phyloP scores from a whole-genome alignment of 305 asterid species.

The Nicotiana rustica region DNA sequence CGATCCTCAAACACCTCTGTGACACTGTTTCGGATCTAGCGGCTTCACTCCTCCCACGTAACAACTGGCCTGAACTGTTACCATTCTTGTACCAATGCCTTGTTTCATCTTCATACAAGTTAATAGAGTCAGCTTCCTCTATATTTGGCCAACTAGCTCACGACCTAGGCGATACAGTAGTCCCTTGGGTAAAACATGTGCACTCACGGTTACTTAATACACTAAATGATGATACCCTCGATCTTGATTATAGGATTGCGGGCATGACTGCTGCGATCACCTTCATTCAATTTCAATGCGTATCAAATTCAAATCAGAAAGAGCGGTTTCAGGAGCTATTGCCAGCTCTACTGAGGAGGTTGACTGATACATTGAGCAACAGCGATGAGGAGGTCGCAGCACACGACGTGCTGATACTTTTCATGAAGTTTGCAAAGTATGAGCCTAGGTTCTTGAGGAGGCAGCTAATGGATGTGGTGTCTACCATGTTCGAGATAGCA shows the following conservation, averaged over 20 bases:
- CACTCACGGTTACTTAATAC: conserved; percentile 28
- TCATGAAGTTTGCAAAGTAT: conserved; percentile 35
- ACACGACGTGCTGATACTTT: conserved; percentile 31
- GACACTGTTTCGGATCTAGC: conserved; percentile 38
- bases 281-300: conserved; percentile 30
- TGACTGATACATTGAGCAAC: conserved; percentile 37
- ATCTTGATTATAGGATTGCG: conserved; percentile 32
- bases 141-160: conserved; percentile 34
- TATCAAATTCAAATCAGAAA: conserved; percentile 28
- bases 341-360: conserved; percentile 37
- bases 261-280: conserved; percentile 33
- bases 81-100: conserved; percentile 41
- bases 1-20: conserved; percentile 31
- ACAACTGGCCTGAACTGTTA: conserved; percentile 32
- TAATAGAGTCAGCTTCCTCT: conserved; percentile 34
- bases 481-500: conserved; percentile 37
- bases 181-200: conserved; percentile 29
- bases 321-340: conserved; percentile 40
- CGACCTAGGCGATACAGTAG: conserved; percentile 32
- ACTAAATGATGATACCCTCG: conserved; percentile 21
- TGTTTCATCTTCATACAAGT: conserved; percentile 9
- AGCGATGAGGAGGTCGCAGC: conserved; percentile 33
- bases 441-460: conserved; percentile 42
- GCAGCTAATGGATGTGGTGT: conserved; percentile 41
- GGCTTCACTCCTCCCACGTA: conserved; percentile 6